Conservation (phyloP, 352 stramenopile genomes). For the Elongisporangium prolatum region DNA sequence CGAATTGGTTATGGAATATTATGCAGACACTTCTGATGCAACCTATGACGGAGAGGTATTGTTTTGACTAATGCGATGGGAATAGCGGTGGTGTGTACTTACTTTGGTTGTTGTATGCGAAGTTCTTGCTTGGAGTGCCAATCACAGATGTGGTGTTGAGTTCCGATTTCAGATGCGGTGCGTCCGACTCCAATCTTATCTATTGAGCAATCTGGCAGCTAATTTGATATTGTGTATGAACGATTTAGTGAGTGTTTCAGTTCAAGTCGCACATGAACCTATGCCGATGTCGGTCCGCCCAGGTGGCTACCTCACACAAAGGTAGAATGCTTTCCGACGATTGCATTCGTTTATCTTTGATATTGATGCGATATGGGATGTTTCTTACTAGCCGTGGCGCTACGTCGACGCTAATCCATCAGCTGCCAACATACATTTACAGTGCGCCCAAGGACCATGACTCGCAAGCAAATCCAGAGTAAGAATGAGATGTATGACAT, state of each 20-base stretch:
- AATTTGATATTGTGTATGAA: not conserved
- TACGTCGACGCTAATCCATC: slow-evolving; percentile 58
- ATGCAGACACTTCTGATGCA: slow-evolving; percentile 32
- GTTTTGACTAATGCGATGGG: not conserved
- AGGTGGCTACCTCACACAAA: not conserved
- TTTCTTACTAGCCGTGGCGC: slow-evolving; percentile 47
- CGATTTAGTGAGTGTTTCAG: slow-evolving; percentile 47
- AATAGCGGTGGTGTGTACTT: not conserved
- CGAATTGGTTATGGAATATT: slow-evolving; percentile 1
- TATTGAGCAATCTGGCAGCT: no score
- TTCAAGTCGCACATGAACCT: slow-evolving; percentile 26
- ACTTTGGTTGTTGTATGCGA: slow-evolving; percentile 1
- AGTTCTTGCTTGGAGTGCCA: slow-evolving; percentile 27
- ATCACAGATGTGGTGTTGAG: slow-evolving; percentile 25
- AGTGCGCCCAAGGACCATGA: slow-evolving; percentile 39
- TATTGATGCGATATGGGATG: slow-evolving; percentile 3
- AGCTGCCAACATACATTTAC: slow-evolving; percentile 80
- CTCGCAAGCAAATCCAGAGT: slow-evolving; percentile 53
- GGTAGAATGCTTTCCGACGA: not conserved
- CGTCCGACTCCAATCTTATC: slow-evolving; percentile 13
- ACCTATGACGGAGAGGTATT: slow-evolving; percentile 53
- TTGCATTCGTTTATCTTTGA: not conserved
- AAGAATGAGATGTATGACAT: slow-evolving; percentile 10
- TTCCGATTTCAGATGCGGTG: slow-evolving; percentile 24
- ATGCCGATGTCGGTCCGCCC: slow-evolving; percentile 6